Base-by-base conservation (phyloP, 805 yeast species). In the Starmera quercuum region DNA sequence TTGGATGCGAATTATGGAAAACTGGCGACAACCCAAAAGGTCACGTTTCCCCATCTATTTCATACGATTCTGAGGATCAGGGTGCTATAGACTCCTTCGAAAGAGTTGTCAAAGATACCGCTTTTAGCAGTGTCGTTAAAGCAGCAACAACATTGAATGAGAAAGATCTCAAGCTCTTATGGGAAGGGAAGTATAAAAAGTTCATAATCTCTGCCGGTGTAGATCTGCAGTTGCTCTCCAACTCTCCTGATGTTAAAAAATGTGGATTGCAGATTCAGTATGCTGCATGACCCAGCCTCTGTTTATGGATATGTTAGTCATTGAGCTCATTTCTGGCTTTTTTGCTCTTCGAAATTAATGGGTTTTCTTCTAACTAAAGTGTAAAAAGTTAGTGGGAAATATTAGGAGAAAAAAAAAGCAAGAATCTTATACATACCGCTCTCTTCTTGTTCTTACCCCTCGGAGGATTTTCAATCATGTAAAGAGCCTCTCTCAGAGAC, bases 131-230 rank as follows among this genome's bases (percentile, higher is more conserved):
- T 38, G 90, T 85, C 11, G 55, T 87, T 44, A 87, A 84, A 53
- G 58, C 79, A 4, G 73, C 88, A 35, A 75, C 92, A 1, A 77
- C 86, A 29, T 43, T 85, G 20, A 76, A 73, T 29, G 80, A 78
- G 33, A 69, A 66, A 42, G 67, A 74, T 39, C 45, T 84, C 11
- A 75, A 74, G 39, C 31, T 87, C 6, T 59, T 84, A 29, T 90
- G 97, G 96, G 96, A 84, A 47, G 96, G 97, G 1, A 73, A 82
- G 40, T 75, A 73, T 47, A 78, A 81, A 46, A 94, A 85, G 28
- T 83, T 90, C 53, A 54, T 90, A 33, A 61, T 88, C 3, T 75
- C 84, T 31, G 72, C 90, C 1, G 97, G 97, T 1, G 65, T 75
- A 6, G 75, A 69, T 35, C 38, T 83, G 4, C 61, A 61, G 30